These are phyloP conservation scores for Didymella lethalis DNA, from an alignment of 2,329 filamentous ascomycete genomes.

Conservation along the genomic window DNA sequence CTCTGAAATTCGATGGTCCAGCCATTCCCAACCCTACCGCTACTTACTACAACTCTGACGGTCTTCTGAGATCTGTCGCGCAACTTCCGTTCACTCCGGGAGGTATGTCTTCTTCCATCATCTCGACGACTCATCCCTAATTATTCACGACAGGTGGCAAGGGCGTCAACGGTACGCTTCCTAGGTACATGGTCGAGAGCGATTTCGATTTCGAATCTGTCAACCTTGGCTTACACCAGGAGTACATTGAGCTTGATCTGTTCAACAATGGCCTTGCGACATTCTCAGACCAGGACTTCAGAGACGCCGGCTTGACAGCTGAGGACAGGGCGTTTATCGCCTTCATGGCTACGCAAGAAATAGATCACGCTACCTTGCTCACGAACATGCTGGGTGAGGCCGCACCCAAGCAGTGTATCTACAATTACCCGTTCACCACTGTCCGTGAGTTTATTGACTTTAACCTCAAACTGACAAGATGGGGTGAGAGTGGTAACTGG, in stretches of 20 bases:
- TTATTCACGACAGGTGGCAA: conserved; percentile 62
- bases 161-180: conserved; percentile 78
- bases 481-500: conserved; percentile 80
- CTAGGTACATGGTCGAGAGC: conserved; percentile 78
- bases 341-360: conserved; percentile 80
- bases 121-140: not conserved
- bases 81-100: conserved; percentile 75
- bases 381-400: conserved; percentile 78
- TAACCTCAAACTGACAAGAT: conserved; percentile 82
- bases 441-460: conserved; percentile 83
- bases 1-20: conserved; percentile 64
- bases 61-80: conserved; percentile 69
- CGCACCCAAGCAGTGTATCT: conserved; percentile 76
- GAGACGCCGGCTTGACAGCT: conserved; percentile 69
- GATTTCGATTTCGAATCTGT: conserved; percentile 87
- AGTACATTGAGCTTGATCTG: conserved; percentile 84
- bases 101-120: not conserved
- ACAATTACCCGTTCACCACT: conserved; percentile 79
- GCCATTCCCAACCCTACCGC: conserved; percentile 67
- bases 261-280: conserved; percentile 77
- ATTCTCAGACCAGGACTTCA: conserved; percentile 75
- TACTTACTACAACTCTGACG: conserved; percentile 75
- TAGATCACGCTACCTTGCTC: conserved; percentile 78
- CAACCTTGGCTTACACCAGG: conserved; percentile 76
- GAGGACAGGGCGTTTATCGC: conserved; percentile 75